Percentiles rank a stretch among this genome's conserved stretches.
phyloP scores from a whole-genome alignment of 805 yeast genomes.

The Pichia nanzhaoensis region DNA sequence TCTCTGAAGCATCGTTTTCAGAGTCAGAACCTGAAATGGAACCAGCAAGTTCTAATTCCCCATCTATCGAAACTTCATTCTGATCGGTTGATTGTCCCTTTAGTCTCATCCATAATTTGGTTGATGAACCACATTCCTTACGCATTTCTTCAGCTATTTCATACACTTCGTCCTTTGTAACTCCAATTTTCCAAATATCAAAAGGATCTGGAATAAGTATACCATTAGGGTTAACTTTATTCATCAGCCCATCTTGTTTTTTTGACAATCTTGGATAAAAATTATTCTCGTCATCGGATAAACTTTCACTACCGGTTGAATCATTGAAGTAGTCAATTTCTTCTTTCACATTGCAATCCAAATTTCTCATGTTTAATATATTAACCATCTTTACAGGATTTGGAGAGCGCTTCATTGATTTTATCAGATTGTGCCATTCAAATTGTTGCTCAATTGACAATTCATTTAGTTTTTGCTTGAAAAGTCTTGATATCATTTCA shows the following conservation, averaged over 20 bases:
- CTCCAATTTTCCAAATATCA: conserved; percentile 3
- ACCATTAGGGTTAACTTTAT: conserved; percentile 1
- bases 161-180: conserved; percentile 6
- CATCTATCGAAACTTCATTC: conserved; percentile 11
- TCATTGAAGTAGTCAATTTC: not conserved
- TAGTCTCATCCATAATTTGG: not conserved
- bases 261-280: not conserved
- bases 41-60: conserved; percentile 23
- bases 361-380: conserved; percentile 1
- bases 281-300: not conserved
- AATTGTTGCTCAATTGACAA: conserved; percentile 1
- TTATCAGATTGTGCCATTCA: not conserved
- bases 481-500: conserved; percentile 1
- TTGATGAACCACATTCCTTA: not conserved
- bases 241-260: not conserved
- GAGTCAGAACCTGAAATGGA: conserved; percentile 35
- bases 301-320: not conserved
- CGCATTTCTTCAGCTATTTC: conserved; percentile 5
- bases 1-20: conserved; percentile 31
- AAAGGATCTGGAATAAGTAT: not conserved
- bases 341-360: conserved; percentile 1
- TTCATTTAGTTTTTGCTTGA: conserved; percentile 3
- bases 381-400: conserved; percentile 4
- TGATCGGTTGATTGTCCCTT: not conserved
- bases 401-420: not conserved